Conservation (phyloP, 2,329 filamentous ascomycete species). For the Talaromyces sp. region DNA sequence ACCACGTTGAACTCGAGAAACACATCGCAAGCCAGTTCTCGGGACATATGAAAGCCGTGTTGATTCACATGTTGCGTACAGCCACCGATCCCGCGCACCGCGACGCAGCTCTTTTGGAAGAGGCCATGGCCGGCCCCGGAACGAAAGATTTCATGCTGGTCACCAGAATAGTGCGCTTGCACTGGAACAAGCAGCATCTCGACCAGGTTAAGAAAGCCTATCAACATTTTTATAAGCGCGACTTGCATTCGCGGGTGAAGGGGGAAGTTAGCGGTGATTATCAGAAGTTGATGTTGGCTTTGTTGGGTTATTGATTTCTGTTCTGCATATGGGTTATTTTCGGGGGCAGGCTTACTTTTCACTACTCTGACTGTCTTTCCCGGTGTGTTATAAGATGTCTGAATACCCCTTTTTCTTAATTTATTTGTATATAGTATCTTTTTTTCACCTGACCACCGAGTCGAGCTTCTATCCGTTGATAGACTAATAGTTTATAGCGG, state of each 20-base stretch:
- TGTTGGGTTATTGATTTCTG: conserved; percentile 40
- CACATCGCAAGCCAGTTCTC: conserved; percentile 80
- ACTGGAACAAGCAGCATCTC: conserved; percentile 77
- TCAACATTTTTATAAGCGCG: conserved; percentile 64
- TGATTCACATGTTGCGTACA: conserved; percentile 73
- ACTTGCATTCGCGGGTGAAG: conserved; percentile 66
- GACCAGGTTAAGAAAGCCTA: conserved; percentile 77
- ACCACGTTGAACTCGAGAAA: conserved; percentile 65
- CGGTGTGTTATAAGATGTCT: background rate
- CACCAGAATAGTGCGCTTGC: conserved; percentile 70
- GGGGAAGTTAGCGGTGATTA: conserved; percentile 87
- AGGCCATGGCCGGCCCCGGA: conserved; percentile 78
- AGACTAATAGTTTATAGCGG: background rate
- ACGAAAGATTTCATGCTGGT: conserved; percentile 82
- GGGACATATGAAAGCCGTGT: conserved; percentile 85
- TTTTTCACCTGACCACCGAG: too few relatives aligned
- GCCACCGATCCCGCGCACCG: conserved; percentile 79
- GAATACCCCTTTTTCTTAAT: background rate
- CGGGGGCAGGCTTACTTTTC: background rate
- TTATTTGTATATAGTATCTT: background rate
- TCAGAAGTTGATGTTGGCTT: conserved; percentile 68
- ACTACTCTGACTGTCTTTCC: background rate
- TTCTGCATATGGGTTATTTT: background rate
- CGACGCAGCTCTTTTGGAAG: conserved; percentile 78
- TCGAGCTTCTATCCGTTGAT: background rate